Evolutionary conservation across 495 filamentous ascomycete genomes (phyloP).

Genomic region (Aspergillus egyptiacus): DNA sequence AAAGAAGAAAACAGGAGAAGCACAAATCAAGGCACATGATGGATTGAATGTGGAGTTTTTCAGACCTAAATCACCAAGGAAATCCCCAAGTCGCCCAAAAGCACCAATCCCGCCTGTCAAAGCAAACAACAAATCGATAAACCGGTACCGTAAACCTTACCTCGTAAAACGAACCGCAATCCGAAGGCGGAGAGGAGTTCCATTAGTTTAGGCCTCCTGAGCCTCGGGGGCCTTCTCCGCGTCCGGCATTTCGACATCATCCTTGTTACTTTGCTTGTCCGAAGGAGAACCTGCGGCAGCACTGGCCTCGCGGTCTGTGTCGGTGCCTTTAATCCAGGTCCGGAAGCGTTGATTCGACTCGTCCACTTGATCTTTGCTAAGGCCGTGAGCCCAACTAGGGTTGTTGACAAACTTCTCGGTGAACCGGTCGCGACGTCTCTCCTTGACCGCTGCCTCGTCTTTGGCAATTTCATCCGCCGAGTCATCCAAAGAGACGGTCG

Average conservation of each 20-base stretch:
- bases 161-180: background rate
- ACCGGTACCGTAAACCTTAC: background rate
- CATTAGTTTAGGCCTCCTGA: constrained; percentile 15
- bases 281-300: constrained; percentile 11
- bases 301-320: constrained; percentile 18
- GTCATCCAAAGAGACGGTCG: constrained; percentile 27
- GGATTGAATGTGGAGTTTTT: constrained; percentile 5
- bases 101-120: background rate
- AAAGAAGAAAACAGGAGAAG: background rate
- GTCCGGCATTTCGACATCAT: constrained; percentile 38
- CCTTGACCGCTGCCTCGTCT: constrained; percentile 42
- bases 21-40: background rate
- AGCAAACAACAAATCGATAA: background rate
- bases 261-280: constrained; percentile 18
- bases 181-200: background rate
- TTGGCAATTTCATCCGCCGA: constrained; percentile 41
- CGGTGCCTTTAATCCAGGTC: constrained; percentile 35
- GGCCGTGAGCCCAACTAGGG: constrained; percentile 66
- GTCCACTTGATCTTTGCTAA: constrained; percentile 66
- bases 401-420: constrained; percentile 70
- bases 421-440: constrained; percentile 56
- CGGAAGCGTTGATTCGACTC: constrained; percentile 58
- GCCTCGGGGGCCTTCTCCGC: constrained; percentile 20
- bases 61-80: background rate
- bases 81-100: constrained; percentile 6